These are phyloP conservation scores for Bondarzewia mesenterica DNA, from an alignment of 1,284 basidiomycete species.

Conservation along the genomic window DNA sequence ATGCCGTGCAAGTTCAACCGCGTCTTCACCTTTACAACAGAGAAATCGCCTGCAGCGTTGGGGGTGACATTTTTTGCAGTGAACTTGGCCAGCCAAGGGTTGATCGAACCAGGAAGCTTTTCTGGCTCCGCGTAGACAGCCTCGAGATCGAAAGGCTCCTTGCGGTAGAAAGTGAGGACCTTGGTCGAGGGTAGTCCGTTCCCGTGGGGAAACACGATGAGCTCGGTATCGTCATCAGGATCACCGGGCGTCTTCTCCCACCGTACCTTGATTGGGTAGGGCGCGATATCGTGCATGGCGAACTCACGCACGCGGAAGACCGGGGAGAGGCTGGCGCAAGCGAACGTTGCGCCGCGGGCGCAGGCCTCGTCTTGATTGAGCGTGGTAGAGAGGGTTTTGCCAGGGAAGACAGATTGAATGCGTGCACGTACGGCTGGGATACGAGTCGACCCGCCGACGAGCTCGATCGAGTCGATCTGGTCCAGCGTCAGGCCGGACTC, in stretches of 20 bases:
- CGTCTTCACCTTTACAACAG: conserved; percentile 84
- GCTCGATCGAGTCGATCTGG: conserved; percentile 59
- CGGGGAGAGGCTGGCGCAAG: conserved; percentile 90
- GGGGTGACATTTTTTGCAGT: conserved; percentile 74
- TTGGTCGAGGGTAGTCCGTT: conserved; percentile 89
- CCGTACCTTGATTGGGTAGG: conserved; percentile 81
- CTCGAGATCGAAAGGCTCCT: conserved; percentile 80
- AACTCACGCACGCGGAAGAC: conserved; percentile 95
- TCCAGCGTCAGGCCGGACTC: conserved; percentile 52
- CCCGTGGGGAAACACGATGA: conserved; percentile 78
- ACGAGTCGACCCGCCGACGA: conserved; percentile 63
- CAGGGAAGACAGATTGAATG: conserved; percentile 55
- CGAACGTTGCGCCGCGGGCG: conserved; percentile 89
- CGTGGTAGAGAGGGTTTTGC: conserved; percentile 75
- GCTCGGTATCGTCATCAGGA: conserved; percentile 82
- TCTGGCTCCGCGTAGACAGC: conserved; percentile 70
- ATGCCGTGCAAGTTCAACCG: conserved; percentile 81
- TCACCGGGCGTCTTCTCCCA: conserved; percentile 74
- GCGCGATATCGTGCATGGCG: conserved; percentile 73
- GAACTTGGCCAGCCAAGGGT: conserved; percentile 78
- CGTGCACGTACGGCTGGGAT: conserved; percentile 62
- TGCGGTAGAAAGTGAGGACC: conserved; percentile 90
- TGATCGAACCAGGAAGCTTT: conserved; percentile 66
- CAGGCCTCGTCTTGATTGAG: conserved; percentile 95
- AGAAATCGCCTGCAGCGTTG: conserved; percentile 55